phyloP scores from a whole-genome alignment of 2,329 filamentous ascomycete species.

The Westerdykella ornata region DNA sequence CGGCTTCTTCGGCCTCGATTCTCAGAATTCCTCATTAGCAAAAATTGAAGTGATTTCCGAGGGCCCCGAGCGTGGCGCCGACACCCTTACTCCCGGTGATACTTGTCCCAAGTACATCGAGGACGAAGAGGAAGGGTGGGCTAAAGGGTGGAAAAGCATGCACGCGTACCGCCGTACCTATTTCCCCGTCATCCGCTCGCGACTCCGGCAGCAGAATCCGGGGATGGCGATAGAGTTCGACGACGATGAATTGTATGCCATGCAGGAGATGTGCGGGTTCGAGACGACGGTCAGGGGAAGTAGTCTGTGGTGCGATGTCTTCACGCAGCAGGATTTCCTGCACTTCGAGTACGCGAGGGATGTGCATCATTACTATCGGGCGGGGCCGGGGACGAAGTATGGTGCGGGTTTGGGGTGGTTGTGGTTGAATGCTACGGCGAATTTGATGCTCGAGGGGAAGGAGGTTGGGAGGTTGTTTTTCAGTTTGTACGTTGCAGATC shows the following conservation, averaged over 20 bases:
- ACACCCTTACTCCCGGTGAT: constrained; percentile 52
- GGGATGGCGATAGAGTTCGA: constrained; percentile 35
- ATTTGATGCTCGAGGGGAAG: constrained; percentile 43
- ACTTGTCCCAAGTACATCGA: constrained; percentile 39
- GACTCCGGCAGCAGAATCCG: constrained; percentile 41
- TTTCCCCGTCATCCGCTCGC: constrained; percentile 41
- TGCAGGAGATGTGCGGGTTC: constrained; percentile 58
- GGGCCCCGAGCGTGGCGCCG: constrained; percentile 42
- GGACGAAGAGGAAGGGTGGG: constrained; percentile 42
- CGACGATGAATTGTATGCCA: constrained; percentile 48
- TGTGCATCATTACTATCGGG: constrained; percentile 53
- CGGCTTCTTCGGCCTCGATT: constrained; percentile 51
- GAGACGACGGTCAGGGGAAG: constrained; percentile 49
- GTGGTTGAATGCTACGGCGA: constrained; percentile 52
- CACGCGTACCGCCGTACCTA: constrained; percentile 45
- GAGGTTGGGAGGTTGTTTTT: constrained; percentile 48
- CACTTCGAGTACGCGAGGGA: constrained; percentile 55
- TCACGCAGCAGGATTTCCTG: constrained; percentile 49
- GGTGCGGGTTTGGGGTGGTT: constrained; percentile 51
- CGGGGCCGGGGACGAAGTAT: constrained; percentile 52
- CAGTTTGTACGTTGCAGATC: constrained; percentile 43
- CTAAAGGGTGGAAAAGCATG: constrained; percentile 46
- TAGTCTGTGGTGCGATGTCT: constrained; percentile 53
- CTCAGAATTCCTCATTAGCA: constrained; percentile 32
- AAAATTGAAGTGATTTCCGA: constrained; percentile 49